Evolutionary conservation across 2,329 filamentous ascomycete species (phyloP), one percentile per base, ranked within the genome.

Genomic region (Hypoxylon sp.): DNA sequence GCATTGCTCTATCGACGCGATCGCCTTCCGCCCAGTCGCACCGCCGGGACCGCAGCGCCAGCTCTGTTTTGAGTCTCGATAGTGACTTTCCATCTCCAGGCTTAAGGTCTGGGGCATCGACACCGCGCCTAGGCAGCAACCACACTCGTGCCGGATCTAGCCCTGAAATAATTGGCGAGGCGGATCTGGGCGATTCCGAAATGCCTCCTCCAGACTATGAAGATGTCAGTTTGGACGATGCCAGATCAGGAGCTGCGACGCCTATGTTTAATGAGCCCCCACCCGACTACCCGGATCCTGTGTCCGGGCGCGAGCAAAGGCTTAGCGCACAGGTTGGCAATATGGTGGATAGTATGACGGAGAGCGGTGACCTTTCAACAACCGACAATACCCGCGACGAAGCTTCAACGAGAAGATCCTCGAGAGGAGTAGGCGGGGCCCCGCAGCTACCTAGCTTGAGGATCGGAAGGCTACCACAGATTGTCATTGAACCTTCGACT

Each of bases 151-250:
- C 81, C n/a, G 84, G 82, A 1, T 85, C 84, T 7, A 84, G 83
- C 65, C 83, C 84, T 1, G 85, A 87, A 68, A 77, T 85, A 21
- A 79, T 83, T 30, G 69, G 68, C n/a, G 85, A 87, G 71, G 81
- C 80, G 2, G 85, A 86, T 52, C 71, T 86, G 3, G 84, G 81
- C 30, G 82, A 82, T 2, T 77, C 75, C 32, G 74, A 77, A 19
- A 83, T 86, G 74, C 83, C 84, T 9, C 76, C 86, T 2, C 86
- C 86, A 1, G 84, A 84, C 25, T 88, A 88, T 68, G 85, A 85
- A 57, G 81, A 84, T 47, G 78, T 84, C 2, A 80, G 79, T 23
- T 75, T 84, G 2, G 77, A 80, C 32, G 80, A 83, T 74, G 76
- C 72, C 43, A 75, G 65, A 45, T 79, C 77, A 1, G 77, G 78